Conservation (phyloP, 1,284 basidiomycete genomes). For the Marasmius tenuissimus region DNA sequence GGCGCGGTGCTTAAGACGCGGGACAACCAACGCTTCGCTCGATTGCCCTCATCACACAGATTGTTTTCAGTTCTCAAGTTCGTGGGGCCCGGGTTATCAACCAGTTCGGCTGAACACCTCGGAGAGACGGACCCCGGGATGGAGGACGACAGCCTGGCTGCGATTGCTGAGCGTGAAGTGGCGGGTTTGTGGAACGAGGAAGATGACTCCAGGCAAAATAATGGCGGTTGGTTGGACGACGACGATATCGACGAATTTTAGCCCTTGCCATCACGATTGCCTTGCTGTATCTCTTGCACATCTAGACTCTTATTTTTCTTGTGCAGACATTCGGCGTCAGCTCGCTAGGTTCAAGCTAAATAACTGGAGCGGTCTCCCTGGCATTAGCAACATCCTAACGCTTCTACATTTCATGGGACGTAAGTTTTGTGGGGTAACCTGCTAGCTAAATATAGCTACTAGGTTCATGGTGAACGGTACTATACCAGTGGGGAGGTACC, state of each 20-base stretch:
- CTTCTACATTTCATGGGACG: too few relatives aligned
- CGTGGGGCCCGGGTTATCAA: slow-evolving; percentile 19
- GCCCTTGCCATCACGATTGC: too few relatives aligned
- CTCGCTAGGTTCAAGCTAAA: too few relatives aligned
- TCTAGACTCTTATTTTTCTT: too few relatives aligned
- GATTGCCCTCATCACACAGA: slow-evolving; percentile 31
- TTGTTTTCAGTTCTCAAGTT: slow-evolving; percentile 60
- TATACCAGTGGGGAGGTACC: too few relatives aligned
- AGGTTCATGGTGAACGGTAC: too few relatives aligned
- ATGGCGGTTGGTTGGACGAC: slow-evolving; percentile 61
- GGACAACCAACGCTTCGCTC: slow-evolving; percentile 18
- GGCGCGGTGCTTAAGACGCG: slow-evolving; percentile 58
- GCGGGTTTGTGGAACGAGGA: slow-evolving; percentile 18
- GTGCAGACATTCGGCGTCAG: too few relatives aligned
- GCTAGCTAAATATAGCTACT: too few relatives aligned
- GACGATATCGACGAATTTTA: slow-evolving; percentile 69
- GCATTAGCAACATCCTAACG: too few relatives aligned
- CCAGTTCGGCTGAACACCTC: slow-evolving; percentile 30
- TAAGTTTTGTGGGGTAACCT: too few relatives aligned
- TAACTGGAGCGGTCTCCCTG: too few relatives aligned
- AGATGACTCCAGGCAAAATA: slow-evolving; percentile 6
- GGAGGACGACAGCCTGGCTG: slow-evolving; percentile 24
- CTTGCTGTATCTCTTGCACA: too few relatives aligned
- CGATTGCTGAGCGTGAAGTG: slow-evolving; percentile 24
- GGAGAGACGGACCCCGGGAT: slow-evolving; percentile 34